Evolutionary conservation across 83 land plant species (phyloP).

Genomic region (Picea abies): DNA sequence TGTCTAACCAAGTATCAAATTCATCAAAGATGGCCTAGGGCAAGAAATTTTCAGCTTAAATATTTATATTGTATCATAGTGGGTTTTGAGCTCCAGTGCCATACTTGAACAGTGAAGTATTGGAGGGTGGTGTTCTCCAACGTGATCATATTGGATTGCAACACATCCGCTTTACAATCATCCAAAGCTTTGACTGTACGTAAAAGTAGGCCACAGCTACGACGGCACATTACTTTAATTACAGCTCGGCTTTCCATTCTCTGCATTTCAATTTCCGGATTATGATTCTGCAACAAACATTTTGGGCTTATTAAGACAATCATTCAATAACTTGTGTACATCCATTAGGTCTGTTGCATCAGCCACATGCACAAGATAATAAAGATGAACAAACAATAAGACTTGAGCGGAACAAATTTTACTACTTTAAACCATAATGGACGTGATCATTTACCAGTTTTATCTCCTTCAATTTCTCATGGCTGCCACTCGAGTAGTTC

Average conservation of each 20-base stretch:
- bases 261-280: constrained; percentile 35
- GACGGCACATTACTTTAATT: constrained; percentile 32
- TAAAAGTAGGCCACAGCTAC: constrained; percentile 32
- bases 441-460: not conserved
- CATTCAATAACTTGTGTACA: not conserved
- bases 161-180: constrained; percentile 47
- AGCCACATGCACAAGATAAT: no score
- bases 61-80: no score
- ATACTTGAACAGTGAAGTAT: constrained; percentile 45
- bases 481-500: not conserved
- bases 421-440: not conserved
- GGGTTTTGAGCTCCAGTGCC: not conserved
- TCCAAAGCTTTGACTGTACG: constrained; percentile 41
- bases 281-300: not conserved
- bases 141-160: constrained; percentile 57
- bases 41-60: no score
- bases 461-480: not conserved
- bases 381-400: no score
- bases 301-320: not conserved
- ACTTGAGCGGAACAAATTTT: no score
- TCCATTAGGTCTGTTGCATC: no score
- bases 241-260: constrained; percentile 46
- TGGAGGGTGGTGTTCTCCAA: constrained; percentile 29
- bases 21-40: no score
- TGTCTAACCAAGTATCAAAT: no score